Conservation (phyloP, 257 asterid species). For the Capsicum baccatum region DNA sequence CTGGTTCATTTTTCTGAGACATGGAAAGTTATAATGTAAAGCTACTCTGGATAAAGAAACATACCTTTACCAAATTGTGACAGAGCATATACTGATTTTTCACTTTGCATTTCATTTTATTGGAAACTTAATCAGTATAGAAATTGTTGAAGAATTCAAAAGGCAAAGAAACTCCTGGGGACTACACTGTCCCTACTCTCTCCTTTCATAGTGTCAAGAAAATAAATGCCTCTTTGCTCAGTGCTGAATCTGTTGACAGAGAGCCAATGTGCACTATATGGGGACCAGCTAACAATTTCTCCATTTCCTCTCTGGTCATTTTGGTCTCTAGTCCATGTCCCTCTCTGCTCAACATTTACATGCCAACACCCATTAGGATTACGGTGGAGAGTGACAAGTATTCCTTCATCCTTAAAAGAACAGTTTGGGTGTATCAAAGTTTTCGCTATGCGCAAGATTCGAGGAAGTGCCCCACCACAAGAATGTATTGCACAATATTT, state of each 20-base stretch:
- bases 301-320: slow-evolving; percentile 15
- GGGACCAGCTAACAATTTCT: slow-evolving; percentile 22
- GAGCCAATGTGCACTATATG: not conserved
- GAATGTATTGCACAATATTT: too few species aligned
- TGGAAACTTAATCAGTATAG: slow-evolving; percentile 22
- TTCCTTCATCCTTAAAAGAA: not conserved
- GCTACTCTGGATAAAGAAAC: slow-evolving; percentile 48
- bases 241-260: slow-evolving; percentile 33
- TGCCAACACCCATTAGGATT: not conserved
- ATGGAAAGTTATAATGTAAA: slow-evolving; percentile 44
- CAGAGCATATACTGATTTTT: slow-evolving; percentile 33
- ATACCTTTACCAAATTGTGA: slow-evolving; percentile 26
- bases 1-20: slow-evolving; percentile 32
- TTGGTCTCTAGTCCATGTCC: slow-evolving; percentile 16
- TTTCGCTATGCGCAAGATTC: too few species aligned
- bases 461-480: too few species aligned
- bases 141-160: slow-evolving; percentile 5
- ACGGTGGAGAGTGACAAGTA: not conserved
- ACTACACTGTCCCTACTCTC: slow-evolving; percentile 24
- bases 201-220: slow-evolving; percentile 33
- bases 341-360: slow-evolving; percentile 33
- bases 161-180: not conserved
- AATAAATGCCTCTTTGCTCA: slow-evolving; percentile 34
- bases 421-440: too few species aligned
- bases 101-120: slow-evolving; percentile 32